Conservation (phyloP, 2,329 filamentous ascomycete species). For the Beauveria scarabaeidicola region DNA sequence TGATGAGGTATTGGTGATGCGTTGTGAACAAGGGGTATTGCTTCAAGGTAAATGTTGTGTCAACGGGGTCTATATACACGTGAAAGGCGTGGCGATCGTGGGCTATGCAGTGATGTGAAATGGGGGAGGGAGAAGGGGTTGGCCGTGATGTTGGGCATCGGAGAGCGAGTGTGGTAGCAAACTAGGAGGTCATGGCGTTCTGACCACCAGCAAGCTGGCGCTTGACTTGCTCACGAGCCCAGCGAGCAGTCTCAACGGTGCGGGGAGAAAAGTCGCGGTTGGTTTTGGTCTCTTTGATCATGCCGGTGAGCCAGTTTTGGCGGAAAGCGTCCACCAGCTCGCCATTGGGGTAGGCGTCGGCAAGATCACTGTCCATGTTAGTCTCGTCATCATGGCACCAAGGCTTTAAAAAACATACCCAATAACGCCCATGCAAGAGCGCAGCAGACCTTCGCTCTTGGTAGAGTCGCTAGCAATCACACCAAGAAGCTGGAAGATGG, state of each 20-base stretch:
- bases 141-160: conserved; percentile 1
- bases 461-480: conserved; percentile 73
- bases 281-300: conserved; percentile 86
- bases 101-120: conserved; percentile 16
- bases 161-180: background rate
- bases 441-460: conserved; percentile 83
- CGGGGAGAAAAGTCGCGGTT: conserved; percentile 80
- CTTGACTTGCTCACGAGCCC: conserved; percentile 97
- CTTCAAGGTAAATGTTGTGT: conserved; percentile 26
- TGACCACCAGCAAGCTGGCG: conserved; percentile 59
- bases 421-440: conserved; percentile 94
- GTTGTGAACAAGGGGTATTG: conserved; percentile 29
- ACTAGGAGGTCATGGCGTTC: conserved; percentile 40
- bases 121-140: conserved; percentile 4
- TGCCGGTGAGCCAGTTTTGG: conserved; percentile 76
- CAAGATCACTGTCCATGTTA: conserved; percentile 65
- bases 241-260: conserved; percentile 90
- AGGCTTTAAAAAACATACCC: conserved; percentile 52
- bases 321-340: conserved; percentile 80
- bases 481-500: conserved; percentile 81
- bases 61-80: conserved; percentile 31
- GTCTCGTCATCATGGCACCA: conserved; percentile 13
- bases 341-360: conserved; percentile 86
- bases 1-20: conserved; percentile 21
- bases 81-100: conserved; percentile 30